These are phyloP conservation scores for Chlamydomonas schloesseri DNA, from an alignment of 139 green algal species.

Conservation along the genomic window DNA sequence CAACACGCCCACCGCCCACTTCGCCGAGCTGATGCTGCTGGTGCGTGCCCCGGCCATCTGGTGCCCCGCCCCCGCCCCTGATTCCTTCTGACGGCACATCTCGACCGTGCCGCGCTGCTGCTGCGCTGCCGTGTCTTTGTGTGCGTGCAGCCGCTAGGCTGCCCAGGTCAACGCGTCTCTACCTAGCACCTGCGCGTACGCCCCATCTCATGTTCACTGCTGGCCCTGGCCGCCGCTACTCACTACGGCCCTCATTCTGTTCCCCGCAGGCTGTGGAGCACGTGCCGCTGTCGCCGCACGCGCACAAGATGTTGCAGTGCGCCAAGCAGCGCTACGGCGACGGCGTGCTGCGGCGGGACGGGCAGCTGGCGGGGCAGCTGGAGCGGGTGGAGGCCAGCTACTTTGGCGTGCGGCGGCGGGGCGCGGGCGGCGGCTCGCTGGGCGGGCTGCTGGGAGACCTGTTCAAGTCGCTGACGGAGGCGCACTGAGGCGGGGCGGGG, in stretches of 20 bases:
- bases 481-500: background rate
- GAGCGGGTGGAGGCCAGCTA: background rate
- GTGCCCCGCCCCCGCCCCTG: too few relatives aligned
- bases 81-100: too few relatives aligned
- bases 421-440: background rate
- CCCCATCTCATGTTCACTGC: too few relatives aligned
- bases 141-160: too few relatives aligned
- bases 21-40: conserved; percentile 34
- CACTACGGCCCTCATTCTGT: background rate
- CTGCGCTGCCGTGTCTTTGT: too few relatives aligned
- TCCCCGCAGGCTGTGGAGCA: background rate
- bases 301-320: conserved; percentile 8
- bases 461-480: conserved; percentile 18
- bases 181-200: too few relatives aligned
- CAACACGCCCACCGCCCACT: conserved; percentile 23
- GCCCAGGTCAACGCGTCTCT: too few relatives aligned
- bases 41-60: conserved; percentile 1
- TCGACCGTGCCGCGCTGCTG: too few relatives aligned
- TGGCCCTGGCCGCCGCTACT: too few relatives aligned
- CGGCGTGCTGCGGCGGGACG: conserved; percentile 27
- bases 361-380: background rate
- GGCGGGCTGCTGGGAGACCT: conserved; percentile 14
- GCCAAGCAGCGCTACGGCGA: conserved; percentile 20
- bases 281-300: background rate
- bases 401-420: conserved; percentile 13